Base-by-base conservation (phyloP, 2,329 filamentous ascomycete genomes). In the Aureobasidium sp. region DNA sequence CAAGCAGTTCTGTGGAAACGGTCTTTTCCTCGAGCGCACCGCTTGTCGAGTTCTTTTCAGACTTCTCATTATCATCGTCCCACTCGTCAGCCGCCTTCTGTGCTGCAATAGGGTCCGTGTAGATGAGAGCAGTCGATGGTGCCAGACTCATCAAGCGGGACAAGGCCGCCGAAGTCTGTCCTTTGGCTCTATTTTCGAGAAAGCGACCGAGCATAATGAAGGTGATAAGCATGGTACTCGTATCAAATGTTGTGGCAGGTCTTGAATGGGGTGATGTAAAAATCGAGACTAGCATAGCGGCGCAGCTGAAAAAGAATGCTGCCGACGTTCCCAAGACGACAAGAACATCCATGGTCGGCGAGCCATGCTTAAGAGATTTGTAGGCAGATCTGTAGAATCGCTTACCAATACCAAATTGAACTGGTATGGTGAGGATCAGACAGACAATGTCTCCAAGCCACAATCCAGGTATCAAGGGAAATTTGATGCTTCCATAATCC, bases 341-440 rank as follows among this genome's bases (percentile, higher is more conserved):
- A 25, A 99, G 82, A 1, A 97, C 94, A 72, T 99, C 94, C 94
- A 99, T 99, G 0, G 94, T 99, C 0, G 94, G 93, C 5, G 92
- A 89, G 22, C 86, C 84, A 73, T 99, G 94, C 75, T 88, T 91
- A 68, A 99, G 74, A 1, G 91, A 96, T 73, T 95, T 96, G 77
- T 84, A 97, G n/a, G 93, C 92, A 29, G 91, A 94, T 63, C 88
- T 74, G 73, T 99, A 99, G 73, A 97, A 99, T 15, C 94, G 89
- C 75, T 87, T 91, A 66, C 94, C 94, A 70, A 99, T 90, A 67
- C 94, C 94, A 70, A 99, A 99, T 74, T 99, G 94, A 9, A 99
- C 87, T 36, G 94, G 94, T 68, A 96, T 85, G 12, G 94, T 97
- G 55, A 99, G 84, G 62, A 82, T 70, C 57, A 97, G 78, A 74